A percentile compares a stretch with the other conserved stretches of the same genome.
phyloP scores from a whole-genome alignment of 139 green algal genomes.

The Spirogloea muscicola region DNA sequence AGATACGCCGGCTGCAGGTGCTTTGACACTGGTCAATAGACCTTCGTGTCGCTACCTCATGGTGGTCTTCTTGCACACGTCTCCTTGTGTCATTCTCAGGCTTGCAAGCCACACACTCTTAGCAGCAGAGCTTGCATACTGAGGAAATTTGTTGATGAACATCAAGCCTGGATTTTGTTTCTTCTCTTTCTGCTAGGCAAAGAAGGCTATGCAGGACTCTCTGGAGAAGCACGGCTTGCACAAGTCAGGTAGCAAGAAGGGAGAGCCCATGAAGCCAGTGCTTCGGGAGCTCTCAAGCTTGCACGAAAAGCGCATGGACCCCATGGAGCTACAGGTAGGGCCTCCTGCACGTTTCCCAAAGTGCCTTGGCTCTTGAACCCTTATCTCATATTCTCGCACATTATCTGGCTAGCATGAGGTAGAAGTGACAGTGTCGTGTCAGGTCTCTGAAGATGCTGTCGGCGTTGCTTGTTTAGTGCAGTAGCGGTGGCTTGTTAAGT shows the following conservation, averaged over 20 bases:
- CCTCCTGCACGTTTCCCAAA: background rate
- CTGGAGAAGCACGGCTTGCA: slow-evolving; percentile 82
- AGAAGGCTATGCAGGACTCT: slow-evolving; percentile 61
- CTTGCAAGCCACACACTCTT: no score
- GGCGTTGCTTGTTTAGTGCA: background rate
- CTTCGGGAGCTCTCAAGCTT: slow-evolving; percentile 14
- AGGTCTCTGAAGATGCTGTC: background rate
- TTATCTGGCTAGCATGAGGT: background rate
- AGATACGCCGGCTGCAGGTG: slow-evolving; percentile 64
- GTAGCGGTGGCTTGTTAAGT: background rate
- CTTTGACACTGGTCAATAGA: background rate
- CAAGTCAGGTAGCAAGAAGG: slow-evolving; percentile 24
- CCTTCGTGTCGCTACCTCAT: background rate
- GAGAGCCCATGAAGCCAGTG: background rate
- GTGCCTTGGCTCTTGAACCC: background rate
- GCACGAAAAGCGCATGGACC: slow-evolving; percentile 58
- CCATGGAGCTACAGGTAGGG: slow-evolving; percentile 55
- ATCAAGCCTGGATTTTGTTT: no score
- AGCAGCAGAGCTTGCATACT: no score
- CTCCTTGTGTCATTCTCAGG: background rate
- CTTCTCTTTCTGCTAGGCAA: slow-evolving; percentile 4
- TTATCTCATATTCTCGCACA: background rate
- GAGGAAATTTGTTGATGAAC: no score
- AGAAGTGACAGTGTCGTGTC: background rate
- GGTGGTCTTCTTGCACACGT: background rate